Evolutionary conservation across 179 eudicot genomes (phyloP), one percentile per base, ranked within the genome.

Genomic region (Beta macrorhiza): DNA sequence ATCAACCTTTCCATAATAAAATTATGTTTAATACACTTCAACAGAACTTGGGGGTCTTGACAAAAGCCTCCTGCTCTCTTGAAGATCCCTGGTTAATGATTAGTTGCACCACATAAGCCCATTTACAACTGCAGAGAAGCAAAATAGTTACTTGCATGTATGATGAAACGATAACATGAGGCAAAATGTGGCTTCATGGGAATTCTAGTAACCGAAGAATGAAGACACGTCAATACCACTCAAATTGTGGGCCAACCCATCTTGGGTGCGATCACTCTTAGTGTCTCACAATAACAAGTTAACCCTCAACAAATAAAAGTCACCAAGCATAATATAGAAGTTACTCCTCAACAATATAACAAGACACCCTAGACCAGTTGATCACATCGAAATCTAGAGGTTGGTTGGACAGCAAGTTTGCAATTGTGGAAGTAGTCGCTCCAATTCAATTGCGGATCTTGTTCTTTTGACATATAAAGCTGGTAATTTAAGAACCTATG

Each of bases 21-120:
- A 45, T 49, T 58, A 32, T 81, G 77, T 49, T 12, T 37, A 20
- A 58, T 32, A 58, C 15, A 71, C 77, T 68, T 77, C 67, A 52
- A 67, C 56, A 63, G 44, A 82, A 64, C 62, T 67, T 67, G 29
- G 19, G 51, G 37, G 52, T 61, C 45, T 61, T 77, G 55, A 55
- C 7, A 61, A 49, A 73, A 15, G 12, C 45, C 82, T 47, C 61
- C 79, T 37, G 67, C 16, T 74, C 67, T 56, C 75, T 53, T 67
- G 37, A 74, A 72, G 70, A 79, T 20, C 75, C 79, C 72, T 82
- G 71, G 63, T 59, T 13, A 59, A 72, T 7, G 67, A 72, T 37
- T 58, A 68, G 63, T 47, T 45, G 44, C 55, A 10, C 58, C 62
- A 61, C 22, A 32, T n/a, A 42, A 72, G 45, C 77, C 55, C 63